Base-by-base conservation (phyloP, 192 early-diverging fungal genomes). In the Gigaspora rosea region DNA sequence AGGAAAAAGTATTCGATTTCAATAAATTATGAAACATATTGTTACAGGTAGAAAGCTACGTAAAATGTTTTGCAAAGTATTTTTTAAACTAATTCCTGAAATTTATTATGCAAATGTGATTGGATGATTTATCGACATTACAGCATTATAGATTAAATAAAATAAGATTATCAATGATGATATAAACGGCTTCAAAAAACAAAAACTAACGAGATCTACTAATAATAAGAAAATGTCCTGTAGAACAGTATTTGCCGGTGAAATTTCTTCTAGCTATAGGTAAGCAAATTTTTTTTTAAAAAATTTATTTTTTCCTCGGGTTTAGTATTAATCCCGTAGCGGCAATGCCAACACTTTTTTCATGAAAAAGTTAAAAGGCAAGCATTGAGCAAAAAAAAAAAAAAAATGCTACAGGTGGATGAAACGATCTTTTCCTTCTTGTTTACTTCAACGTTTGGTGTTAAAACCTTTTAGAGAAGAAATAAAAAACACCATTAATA, bases 401-500 rank as follows among this genome's bases (percentile, higher is more conserved):
- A 18, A 46, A 4, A 66, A 7, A 46, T 41, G 33, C 15, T n/a
- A 41, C 18, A 66, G 36, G 32, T 46, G 36, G 36, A 66, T 66
- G 9, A n/a, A 41, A 33, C 33, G 36, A 33, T 18, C 36, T 47
- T 18, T 18, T 18, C 41, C 13, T 41, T 66, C 33, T 46, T 16
- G n/a, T 50, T 69, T 48, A 50, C 18, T 50, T 63, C 18, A 66
- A 66, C 46, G 12, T 47, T 66, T 66, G 64, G 36, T 66, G 18
- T 66, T 66, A 66, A 18, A 71, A 71, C 76, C 49, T 51, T 73
- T 46, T 72, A 90, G 88, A 83, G 82, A 87, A 33, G 82, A 89
- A 75, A 80, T 91, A 47, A 89, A 88, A 78, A 78, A 81, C 22
- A 88, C 89, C 75, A 91, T 94, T 63, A 88, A 89, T 80, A 80